phyloP scores from a whole-genome alignment of 2,329 filamentous ascomycete genomes.

The Septoria petroselini region DNA sequence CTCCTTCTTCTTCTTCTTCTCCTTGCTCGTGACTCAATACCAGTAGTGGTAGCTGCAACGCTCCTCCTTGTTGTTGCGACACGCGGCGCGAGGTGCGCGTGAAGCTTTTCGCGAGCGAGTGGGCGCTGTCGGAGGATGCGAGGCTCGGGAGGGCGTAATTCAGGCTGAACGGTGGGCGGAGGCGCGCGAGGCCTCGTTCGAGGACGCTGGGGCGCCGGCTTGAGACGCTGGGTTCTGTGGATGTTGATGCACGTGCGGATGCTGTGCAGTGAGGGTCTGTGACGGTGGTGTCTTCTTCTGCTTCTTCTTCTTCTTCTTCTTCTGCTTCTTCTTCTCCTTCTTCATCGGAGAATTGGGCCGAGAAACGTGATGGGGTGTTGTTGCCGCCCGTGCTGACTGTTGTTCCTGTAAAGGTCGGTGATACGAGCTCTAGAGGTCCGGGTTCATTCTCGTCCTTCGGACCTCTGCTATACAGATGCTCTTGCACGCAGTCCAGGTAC shows the following conservation, averaged over 20 bases:
- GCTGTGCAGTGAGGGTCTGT: too few species aligned
- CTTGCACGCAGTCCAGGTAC: not conserved
- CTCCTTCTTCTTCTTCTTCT: too few species aligned
- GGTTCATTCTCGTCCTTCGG: constrained; percentile 13
- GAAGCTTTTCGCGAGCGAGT: constrained; percentile 22
- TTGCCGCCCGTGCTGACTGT: constrained; percentile 34
- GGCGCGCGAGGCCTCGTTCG: constrained; percentile 14
- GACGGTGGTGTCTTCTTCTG: too few species aligned
- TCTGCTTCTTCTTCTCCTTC: not conserved
- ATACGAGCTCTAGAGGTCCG: constrained; percentile 27
- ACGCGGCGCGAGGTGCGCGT: not conserved
- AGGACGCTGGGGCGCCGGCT: constrained; percentile 13
- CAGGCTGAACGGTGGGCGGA: constrained; percentile 14
- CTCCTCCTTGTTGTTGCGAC: too few species aligned
- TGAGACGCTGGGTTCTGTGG: too few species aligned
- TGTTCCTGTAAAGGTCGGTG: constrained; percentile 36
- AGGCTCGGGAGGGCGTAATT: constrained; percentile 27
- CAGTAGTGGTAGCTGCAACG: constrained; percentile 1
- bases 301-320: constrained; percentile 1
- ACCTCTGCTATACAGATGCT: constrained; percentile 11
- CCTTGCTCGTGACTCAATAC: constrained; percentile 11
- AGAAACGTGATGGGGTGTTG: constrained; percentile 31
- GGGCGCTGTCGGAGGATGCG: constrained; percentile 18
- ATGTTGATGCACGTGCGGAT: too few species aligned
- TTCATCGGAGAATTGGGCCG: constrained; percentile 9